phyloP scores from a whole-genome alignment of 108 stramenopile species.

The Parmales sp. region DNA sequence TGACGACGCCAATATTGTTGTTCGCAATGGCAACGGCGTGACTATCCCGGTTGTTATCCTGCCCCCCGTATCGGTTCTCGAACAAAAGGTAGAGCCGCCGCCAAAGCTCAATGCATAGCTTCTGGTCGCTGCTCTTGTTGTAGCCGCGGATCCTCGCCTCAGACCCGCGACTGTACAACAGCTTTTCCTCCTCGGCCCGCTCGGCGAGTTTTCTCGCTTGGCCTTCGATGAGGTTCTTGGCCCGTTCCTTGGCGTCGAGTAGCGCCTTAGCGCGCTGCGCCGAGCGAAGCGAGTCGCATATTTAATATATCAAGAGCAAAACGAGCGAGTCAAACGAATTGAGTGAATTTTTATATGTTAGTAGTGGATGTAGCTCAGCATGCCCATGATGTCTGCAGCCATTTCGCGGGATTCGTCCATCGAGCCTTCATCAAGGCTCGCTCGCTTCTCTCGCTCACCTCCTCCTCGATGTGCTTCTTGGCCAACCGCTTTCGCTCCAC shows the following conservation, averaged over 20 bases:
- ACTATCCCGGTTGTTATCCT: background rate
- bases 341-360: too few relatives aligned
- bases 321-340: too few relatives aligned
- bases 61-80: background rate
- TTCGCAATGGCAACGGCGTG: background rate
- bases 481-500: background rate
- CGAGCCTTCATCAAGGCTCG: too few relatives aligned
- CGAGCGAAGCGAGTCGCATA: too few relatives aligned
- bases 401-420: too few relatives aligned
- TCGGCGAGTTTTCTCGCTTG: background rate
- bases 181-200: background rate
- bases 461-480: background rate
- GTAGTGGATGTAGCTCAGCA: too few relatives aligned
- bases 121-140: constrained; percentile 3
- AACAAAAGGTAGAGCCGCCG: background rate
- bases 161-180: background rate
- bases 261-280: too few relatives aligned
- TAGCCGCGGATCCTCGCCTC: constrained; percentile 11
- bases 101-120: background rate
- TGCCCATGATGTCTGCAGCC: too few relatives aligned
- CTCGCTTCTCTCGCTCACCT: too few relatives aligned
- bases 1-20: background rate
- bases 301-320: too few relatives aligned
- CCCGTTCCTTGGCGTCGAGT: constrained; percentile 7
- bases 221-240: background rate